These are phyloP conservation scores for Trametes hirsuta DNA, from an alignment of 1,284 basidiomycete species.

Conservation along the genomic window DNA sequence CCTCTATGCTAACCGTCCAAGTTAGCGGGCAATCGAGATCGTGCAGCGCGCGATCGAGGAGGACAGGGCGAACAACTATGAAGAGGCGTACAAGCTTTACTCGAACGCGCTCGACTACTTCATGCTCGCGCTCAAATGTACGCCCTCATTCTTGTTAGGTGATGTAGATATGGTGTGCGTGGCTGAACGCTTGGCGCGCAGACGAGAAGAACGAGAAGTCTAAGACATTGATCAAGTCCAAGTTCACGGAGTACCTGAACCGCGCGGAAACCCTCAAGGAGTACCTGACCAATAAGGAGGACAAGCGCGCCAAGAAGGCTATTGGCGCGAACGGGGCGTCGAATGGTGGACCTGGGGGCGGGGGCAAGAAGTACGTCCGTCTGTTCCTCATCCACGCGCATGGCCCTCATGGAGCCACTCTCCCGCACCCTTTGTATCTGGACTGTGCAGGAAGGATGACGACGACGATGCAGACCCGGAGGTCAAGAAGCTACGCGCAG, in stretches of 20 bases:
- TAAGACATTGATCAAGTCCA: conserved; percentile 85
- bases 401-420: conserved; percentile 7
- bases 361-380: conserved; percentile 65
- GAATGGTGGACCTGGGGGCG: conserved; percentile 62
- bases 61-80: conserved; percentile 93
- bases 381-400: background rate
- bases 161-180: background rate
- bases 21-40: conserved; percentile 92
- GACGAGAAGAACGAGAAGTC: conserved; percentile 98
- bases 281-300: conserved; percentile 66
- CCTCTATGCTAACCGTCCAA: background rate
- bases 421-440: background rate
- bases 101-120: conserved; percentile 98
- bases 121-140: conserved; percentile 88
- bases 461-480: conserved; percentile 85
- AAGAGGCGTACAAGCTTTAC: conserved; percentile 93
- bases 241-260: conserved; percentile 91
- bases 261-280: conserved; percentile 94
- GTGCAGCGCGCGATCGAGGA: conserved; percentile 96
- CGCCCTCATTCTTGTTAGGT: conserved; percentile 27
- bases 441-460: conserved; percentile 55
- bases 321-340: conserved; percentile 78
- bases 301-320: conserved; percentile 77
- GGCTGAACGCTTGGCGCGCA: conserved; percentile 35
- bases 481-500: conserved; percentile 92